Conservation (phyloP, 495 filamentous ascomycete genomes). For the Aspergillus sclerotiicarbonarius region DNA sequence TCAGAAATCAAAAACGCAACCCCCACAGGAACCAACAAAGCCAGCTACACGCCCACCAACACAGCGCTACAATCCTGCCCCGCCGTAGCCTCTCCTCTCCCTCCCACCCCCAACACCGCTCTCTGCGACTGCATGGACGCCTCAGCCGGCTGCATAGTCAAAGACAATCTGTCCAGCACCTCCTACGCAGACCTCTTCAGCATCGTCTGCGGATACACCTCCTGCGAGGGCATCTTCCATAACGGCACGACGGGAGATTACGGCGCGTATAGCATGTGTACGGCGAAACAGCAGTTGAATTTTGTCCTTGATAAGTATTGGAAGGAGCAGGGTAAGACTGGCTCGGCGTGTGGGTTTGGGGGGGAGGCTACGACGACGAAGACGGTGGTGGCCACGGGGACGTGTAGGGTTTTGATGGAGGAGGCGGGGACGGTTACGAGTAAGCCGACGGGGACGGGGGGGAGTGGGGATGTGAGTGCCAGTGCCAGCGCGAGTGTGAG, state of each 20-base stretch:
- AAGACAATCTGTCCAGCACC: slow-evolving; percentile 41
- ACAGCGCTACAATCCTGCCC: slow-evolving; percentile 72
- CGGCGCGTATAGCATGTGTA: slow-evolving; percentile 91
- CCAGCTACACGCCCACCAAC: slow-evolving; percentile 76
- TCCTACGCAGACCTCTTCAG: slow-evolving; percentile 67
- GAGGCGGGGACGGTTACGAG: too few relatives aligned
- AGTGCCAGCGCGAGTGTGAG: slow-evolving; percentile 45
- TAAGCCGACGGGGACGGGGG: slow-evolving; percentile 59
- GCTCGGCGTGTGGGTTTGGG: slow-evolving; percentile 72
- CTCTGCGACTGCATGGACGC: slow-evolving; percentile 83
- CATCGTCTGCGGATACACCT: slow-evolving; percentile 64
- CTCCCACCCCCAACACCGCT: slow-evolving; percentile 70
- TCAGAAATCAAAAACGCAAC: slow-evolving; percentile 64
- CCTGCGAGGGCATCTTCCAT: slow-evolving; percentile 68
- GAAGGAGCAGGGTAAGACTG: slow-evolving; percentile 50
- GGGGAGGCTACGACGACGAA: slow-evolving; percentile 59
- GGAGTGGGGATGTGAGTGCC: too few relatives aligned
- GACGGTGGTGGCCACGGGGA: slow-evolving; percentile 47
- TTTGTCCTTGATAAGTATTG: slow-evolving; percentile 85
- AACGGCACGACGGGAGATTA: slow-evolving; percentile 74
- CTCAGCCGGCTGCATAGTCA: slow-evolving; percentile 67
- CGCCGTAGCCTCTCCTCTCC: slow-evolving; percentile 62
- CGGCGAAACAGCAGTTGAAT: slow-evolving; percentile 68
- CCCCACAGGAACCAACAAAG: slow-evolving; percentile 63
- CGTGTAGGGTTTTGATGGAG: slow-evolving; percentile 51